Conservation (phyloP, 805 yeast species). For the Teunomyces gatunensis region DNA sequence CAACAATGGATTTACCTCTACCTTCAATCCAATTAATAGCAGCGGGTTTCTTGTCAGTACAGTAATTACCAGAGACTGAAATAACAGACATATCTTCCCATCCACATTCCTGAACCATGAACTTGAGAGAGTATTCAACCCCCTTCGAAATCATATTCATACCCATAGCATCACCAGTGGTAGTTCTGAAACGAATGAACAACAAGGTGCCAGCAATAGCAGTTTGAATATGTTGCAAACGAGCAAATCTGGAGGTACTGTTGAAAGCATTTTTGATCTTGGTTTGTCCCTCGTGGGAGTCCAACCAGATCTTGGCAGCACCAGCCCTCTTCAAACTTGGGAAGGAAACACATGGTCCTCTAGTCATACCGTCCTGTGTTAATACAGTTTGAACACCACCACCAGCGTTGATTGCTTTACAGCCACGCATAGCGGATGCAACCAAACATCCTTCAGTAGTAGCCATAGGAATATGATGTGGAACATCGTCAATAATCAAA, state of each 20-base stretch:
- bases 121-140: slow-evolving; percentile 80
- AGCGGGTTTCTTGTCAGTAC: slow-evolving; percentile 97
- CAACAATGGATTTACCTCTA: slow-evolving; percentile 96
- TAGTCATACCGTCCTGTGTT: slow-evolving; percentile 97
- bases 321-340: slow-evolving; percentile 84
- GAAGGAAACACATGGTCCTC: slow-evolving; percentile 97
- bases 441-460: slow-evolving; percentile 99
- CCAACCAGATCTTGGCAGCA: slow-evolving; percentile 92
- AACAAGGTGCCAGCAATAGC: slow-evolving; percentile 91
- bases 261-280: slow-evolving; percentile 84
- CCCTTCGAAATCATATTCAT: slow-evolving; percentile 99
- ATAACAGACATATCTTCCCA: slow-evolving; percentile 92
- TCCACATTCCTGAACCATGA: slow-evolving; percentile 85
- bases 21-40: slow-evolving; percentile 99
- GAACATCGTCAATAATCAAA: slow-evolving; percentile 79
- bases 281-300: slow-evolving; percentile 89
- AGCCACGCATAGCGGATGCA: slow-evolving; percentile 98
- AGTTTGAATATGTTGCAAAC: slow-evolving; percentile 85
- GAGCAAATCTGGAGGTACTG: slow-evolving; percentile 95
- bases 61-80: slow-evolving; percentile 94
- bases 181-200: slow-evolving; percentile 92
- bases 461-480: slow-evolving; percentile 96
- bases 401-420: slow-evolving; percentile 95
- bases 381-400: slow-evolving; percentile 93
- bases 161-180: slow-evolving; percentile 99